Percentiles rank a stretch among this genome's conserved stretches.
Conservation (phyloP, 352 stramenopile species). For the Pythium folliculosum region DNA sequence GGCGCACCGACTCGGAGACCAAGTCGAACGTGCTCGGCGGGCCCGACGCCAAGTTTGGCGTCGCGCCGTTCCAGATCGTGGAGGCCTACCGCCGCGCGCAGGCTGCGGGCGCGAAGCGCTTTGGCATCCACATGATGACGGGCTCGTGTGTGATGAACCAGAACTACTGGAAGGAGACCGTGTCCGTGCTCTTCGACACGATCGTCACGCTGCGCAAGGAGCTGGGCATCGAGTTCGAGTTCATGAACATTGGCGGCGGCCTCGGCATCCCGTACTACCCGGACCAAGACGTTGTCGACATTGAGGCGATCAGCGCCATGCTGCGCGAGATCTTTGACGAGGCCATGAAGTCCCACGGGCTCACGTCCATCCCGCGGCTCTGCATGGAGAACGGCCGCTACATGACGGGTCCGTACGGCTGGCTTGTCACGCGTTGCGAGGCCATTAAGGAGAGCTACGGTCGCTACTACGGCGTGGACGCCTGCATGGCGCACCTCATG, state of each 20-base stretch:
- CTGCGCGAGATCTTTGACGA: constrained; percentile 77
- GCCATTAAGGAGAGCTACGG: constrained; percentile 87
- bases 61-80: constrained; percentile 86
- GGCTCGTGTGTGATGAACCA: constrained; percentile 89
- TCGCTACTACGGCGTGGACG: constrained; percentile 87
- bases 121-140: constrained; percentile 93
- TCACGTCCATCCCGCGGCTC: constrained; percentile 59
- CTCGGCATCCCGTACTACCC: constrained; percentile 88
- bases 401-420: constrained; percentile 88
- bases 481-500: constrained; percentile 91
- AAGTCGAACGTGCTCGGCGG: constrained; percentile 89
- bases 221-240: constrained; percentile 89
- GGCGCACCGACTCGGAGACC: constrained; percentile 88
- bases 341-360: constrained; percentile 65
- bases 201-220: constrained; percentile 77
- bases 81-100: constrained; percentile 86
- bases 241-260: constrained; percentile 90
- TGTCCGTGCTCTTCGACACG: constrained; percentile 82
- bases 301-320: constrained; percentile 71
- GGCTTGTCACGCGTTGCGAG: constrained; percentile 82
- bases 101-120: constrained; percentile 75
- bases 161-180: constrained; percentile 88
- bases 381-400: constrained; percentile 92
- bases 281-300: constrained; percentile 68
- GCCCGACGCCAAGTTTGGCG: constrained; percentile 89